A percentile compares a stretch with the other conserved stretches of the same genome.
Conservation (phyloP, 331 rosid genomes). For the Rhamnella rubrinervis region DNA sequence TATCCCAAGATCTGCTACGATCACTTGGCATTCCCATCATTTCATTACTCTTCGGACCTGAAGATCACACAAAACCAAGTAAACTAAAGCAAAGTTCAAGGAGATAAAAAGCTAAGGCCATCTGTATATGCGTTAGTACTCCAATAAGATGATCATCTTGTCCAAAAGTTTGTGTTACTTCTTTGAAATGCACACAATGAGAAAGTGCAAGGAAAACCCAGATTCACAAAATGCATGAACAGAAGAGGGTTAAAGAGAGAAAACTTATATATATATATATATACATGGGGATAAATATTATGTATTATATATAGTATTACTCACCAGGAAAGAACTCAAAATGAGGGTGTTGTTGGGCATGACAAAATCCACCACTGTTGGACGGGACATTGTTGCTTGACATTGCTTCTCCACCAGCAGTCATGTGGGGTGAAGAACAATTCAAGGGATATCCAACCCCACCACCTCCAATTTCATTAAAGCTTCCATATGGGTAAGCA, state of each 20-base stretch:
- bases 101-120: no score
- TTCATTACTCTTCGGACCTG: conserved; percentile 40
- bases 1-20: conserved; percentile 29
- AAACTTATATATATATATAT: neutral
- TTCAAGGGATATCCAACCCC: conserved; percentile 44
- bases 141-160: no score
- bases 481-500: conserved; percentile 38
- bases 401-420: conserved; percentile 38
- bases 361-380: conserved; percentile 18
- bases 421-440: conserved; percentile 37
- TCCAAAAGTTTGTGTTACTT: no score
- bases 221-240: neutral
- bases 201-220: conserved; percentile 18
- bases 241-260: neutral
- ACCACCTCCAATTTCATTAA: conserved; percentile 35
- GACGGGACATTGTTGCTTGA: conserved; percentile 35
- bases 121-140: no score
- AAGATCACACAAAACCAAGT: conserved; percentile 14
- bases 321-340: conserved; percentile 60
- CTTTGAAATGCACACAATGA: neutral
- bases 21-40: conserved; percentile 20
- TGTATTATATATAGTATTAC: neutral
- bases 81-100: neutral
- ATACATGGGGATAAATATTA: no score
- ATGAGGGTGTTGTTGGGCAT: conserved; percentile 36